These are phyloP conservation scores for Elsinoe perseae DNA, from an alignment of 2,329 filamentous ascomycete species.

Conservation along the genomic window DNA sequence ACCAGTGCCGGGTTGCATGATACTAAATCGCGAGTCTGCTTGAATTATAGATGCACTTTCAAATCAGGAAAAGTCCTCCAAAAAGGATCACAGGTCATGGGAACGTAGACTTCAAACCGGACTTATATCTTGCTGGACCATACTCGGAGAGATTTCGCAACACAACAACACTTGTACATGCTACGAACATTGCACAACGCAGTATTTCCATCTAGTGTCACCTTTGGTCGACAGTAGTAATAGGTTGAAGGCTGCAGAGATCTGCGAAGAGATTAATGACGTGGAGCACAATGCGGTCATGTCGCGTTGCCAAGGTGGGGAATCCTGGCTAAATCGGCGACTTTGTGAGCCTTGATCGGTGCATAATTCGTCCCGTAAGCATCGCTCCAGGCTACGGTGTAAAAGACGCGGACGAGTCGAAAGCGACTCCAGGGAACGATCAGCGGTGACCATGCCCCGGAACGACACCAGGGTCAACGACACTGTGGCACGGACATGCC, in stretches of 20 bases:
- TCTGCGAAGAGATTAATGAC: not conserved
- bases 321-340: not conserved
- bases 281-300: conserved; percentile 8
- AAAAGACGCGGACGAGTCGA: not conserved
- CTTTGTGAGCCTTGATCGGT: not conserved
- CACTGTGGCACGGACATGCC: not conserved
- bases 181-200: not conserved
- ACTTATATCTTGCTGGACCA: not conserved
- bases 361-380: not conserved
- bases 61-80: too few relatives aligned
- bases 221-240: not conserved
- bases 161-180: not conserved
- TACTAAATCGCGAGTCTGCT: not conserved
- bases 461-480: not conserved
- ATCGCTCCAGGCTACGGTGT: not conserved
- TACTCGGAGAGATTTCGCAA: not conserved
- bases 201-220: not conserved
- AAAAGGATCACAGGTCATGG: too few relatives aligned
- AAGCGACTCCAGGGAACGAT: not conserved
- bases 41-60: too few relatives aligned
- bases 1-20: not conserved
- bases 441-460: not conserved
- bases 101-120: too few relatives aligned
- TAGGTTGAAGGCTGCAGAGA: not conserved
- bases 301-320: not conserved